Conservation (phyloP, 768 basidiomycete genomes). For the Lentinula boryana region DNA sequence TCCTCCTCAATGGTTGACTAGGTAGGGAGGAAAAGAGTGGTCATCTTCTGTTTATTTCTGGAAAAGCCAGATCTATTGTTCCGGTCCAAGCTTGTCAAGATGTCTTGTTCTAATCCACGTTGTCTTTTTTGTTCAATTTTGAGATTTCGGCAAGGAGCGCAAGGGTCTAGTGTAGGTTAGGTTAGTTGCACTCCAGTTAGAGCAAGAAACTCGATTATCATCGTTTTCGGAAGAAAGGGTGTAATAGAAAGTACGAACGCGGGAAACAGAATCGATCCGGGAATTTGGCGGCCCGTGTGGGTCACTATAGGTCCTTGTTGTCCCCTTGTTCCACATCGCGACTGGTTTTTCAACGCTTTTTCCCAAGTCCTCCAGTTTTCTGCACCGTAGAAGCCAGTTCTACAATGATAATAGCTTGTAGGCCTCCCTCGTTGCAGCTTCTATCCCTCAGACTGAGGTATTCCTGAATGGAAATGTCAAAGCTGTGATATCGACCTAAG, state of each 20-base stretch:
- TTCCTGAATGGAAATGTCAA: background rate
- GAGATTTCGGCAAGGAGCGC: too few species aligned
- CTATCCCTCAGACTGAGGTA: background rate
- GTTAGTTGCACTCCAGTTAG: too few species aligned
- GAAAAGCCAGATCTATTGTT: background rate
- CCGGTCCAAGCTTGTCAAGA: background rate
- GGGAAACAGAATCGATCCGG: background rate
- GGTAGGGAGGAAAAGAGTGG: background rate
- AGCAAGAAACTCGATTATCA: too few species aligned
- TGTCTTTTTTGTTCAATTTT: too few species aligned
- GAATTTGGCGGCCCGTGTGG: background rate
- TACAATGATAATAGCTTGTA: background rate
- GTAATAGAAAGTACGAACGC: background rate
- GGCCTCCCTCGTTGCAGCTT: background rate
- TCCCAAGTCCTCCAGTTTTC: background rate
- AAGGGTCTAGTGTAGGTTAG: too few species aligned
- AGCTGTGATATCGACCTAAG: background rate
- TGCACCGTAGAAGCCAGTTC: background rate
- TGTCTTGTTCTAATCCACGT: background rate
- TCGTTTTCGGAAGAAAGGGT: too few species aligned
- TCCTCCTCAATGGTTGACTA: background rate
- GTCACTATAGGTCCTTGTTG: background rate
- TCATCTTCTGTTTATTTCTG: background rate
- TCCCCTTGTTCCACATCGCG: background rate
- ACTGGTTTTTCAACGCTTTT: background rate